Base-by-base conservation (phyloP, 352 stramenopile genomes). In the Globisporangium splendens region DNA sequence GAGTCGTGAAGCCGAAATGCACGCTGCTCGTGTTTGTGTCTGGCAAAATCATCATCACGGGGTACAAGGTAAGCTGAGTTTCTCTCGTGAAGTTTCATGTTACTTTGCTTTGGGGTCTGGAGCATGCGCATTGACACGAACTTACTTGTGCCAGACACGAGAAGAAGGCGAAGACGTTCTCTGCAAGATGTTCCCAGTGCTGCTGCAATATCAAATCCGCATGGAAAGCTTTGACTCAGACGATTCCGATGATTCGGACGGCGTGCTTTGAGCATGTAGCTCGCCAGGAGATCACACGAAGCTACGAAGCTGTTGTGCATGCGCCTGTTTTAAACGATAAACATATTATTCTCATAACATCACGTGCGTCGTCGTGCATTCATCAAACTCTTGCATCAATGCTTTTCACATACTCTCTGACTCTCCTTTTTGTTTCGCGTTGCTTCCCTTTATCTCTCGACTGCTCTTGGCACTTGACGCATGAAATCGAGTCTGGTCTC, bases 1-100 rank as follows among this genome's bases (percentile, higher is more conserved):
- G 96, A 41, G 79, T 99, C 65, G 70, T 95, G 1, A 70, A 89
- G 47, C 94, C 96, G 24, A 93, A 98, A 63, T 84, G 97, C 18
- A 97, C 98, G 20, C 73, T 99, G 28, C 72, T 65, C 20, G 44
- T 63, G 48, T 63, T 63, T 17, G 57, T 63, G 5, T 63, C 57
- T 0, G 57, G 57, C 1, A 65, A 65, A 51, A 56, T 65, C 21
- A 95, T 99, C 8, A 84, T 98, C 59, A 98, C 94, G 1, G 96
- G 96, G 14, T 96, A 79, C 35, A 93, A 96, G 76, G 81, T 86
- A 54, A 18, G 54, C 21, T 50, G n/a, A 18, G 17, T 3, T 13
- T 51, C n/a, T 22, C 46, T 24, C 18, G 7, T 41, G 35, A 8
- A 44, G 6, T 5, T 44, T 7, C 39, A 44, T 41, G 35, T n/a